phyloP scores from a whole-genome alignment of 2,329 filamentous ascomycete genomes.

The Fusarium algeriense region DNA sequence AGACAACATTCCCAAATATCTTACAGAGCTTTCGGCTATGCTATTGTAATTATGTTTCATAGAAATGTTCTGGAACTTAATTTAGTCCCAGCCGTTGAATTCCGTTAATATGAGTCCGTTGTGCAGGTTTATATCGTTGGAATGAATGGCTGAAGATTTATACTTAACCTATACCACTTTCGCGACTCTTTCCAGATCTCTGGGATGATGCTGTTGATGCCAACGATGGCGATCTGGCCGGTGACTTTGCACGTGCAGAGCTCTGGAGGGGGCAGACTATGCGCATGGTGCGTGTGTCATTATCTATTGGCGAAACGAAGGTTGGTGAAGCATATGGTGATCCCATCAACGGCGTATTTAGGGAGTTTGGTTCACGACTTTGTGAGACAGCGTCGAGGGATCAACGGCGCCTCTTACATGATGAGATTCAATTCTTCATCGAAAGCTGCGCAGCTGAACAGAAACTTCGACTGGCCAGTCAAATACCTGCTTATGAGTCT shows the following conservation, averaged over 20 bases:
- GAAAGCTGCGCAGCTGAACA: constrained; percentile 48
- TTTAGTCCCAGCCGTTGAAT: not conserved
- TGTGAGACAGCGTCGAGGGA: constrained; percentile 1
- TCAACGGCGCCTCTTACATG: constrained; percentile 37
- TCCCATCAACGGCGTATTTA: constrained; percentile 44
- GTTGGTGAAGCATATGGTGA: constrained; percentile 13
- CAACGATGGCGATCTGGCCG: constrained; percentile 46
- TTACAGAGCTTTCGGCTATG: no score
- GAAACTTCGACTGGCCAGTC: constrained; percentile 39
- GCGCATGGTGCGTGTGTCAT: constrained; percentile 24
- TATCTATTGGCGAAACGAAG: constrained; percentile 25
- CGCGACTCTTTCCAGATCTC: not conserved
- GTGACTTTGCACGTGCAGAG: constrained; percentile 45
- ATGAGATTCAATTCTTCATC: constrained; percentile 45
- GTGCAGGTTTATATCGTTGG: not conserved
- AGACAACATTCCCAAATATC: not conserved
- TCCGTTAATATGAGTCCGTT: not conserved
- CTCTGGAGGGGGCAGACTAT: constrained; percentile 44
- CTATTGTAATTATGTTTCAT: no score
- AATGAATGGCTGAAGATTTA: not conserved
- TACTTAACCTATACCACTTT: constrained; percentile 21
- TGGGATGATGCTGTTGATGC: constrained; percentile 53
- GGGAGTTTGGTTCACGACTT: constrained; percentile 39
- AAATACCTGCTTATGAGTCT: constrained; percentile 44
- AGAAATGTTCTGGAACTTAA: not conserved